Percentiles rank a stretch among this genome's conserved stretches.
These are phyloP conservation scores for Zygnema cylindricum DNA, from an alignment of 139 green algal genomes.

Conservation along the genomic window DNA sequence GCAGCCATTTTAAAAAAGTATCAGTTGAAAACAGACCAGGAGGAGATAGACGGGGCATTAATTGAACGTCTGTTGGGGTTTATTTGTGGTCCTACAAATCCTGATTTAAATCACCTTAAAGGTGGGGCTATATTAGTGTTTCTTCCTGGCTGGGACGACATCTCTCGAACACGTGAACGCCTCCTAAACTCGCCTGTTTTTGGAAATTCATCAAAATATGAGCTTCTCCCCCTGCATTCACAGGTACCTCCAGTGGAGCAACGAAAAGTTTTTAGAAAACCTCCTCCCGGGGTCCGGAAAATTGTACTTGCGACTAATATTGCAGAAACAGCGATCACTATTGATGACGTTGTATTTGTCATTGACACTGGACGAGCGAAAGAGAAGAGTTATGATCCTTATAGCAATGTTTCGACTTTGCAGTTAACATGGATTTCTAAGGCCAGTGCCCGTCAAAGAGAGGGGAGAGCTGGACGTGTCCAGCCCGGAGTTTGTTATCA, in stretches of 20 bases:
- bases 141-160: constrained; percentile 87
- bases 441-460: constrained; percentile 76
- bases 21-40: constrained; percentile 54
- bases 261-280: constrained; percentile 71
- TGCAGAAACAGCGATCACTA: constrained; percentile 82
- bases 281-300: constrained; percentile 31
- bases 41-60: constrained; percentile 82
- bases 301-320: constrained; percentile 87
- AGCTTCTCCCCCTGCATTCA: constrained; percentile 80
- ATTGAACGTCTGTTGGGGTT: constrained; percentile 79
- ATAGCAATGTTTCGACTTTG: constrained; percentile 79
- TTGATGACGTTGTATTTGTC: constrained; percentile 86
- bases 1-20: constrained; percentile 53
- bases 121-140: constrained; percentile 79
- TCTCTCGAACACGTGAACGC: constrained; percentile 74
- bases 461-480: constrained; percentile 79
- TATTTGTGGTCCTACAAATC: constrained; percentile 70
- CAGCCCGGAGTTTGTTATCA: constrained; percentile 79
- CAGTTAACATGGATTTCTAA: constrained; percentile 66
- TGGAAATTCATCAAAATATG: constrained; percentile 35
- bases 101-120: background rate
- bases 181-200: constrained; percentile 64
- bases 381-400: constrained; percentile 86
- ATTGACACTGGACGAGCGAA: constrained; percentile 80
- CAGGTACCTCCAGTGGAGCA: constrained; percentile 76